Evolutionary conservation across 768 basidiomycete genomes (phyloP).

Genomic region (Lentinus tigrinus): DNA sequence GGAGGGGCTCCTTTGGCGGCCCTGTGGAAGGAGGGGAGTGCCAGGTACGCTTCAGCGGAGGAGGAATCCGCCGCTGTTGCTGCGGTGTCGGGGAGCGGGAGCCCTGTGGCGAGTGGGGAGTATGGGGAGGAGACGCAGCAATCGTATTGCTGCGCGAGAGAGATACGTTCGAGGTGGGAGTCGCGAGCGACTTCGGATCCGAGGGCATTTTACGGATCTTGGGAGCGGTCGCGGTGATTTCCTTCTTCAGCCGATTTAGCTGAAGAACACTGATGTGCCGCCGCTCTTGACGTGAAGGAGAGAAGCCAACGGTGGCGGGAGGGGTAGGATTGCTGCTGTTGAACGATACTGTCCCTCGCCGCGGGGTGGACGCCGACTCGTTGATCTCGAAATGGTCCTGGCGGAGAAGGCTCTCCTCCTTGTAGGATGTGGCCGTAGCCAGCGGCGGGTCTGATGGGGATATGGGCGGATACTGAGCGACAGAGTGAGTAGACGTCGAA

Average conservation of each 20-base stretch:
- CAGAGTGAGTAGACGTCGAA: conserved; percentile 13
- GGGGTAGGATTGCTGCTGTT: background rate
- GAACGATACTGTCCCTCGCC: conserved; percentile 10
- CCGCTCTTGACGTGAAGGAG: conserved; percentile 2
- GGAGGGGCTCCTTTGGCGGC: conserved; percentile 21
- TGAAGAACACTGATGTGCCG: conserved; percentile 14
- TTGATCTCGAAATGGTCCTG: conserved; percentile 17
- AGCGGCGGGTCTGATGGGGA: conserved; percentile 6
- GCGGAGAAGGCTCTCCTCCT: conserved; percentile 13
- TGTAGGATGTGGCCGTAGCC: conserved; percentile 8
- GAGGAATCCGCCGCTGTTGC: conserved; percentile 5
- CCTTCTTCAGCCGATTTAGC: conserved; percentile 7
- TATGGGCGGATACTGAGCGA: conserved; percentile 13
- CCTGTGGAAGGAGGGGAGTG: conserved; percentile 10
- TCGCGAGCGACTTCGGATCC: conserved; percentile 13
- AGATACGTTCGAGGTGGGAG: background rate
- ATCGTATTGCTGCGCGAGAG: conserved; percentile 13
- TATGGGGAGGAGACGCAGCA: background rate
- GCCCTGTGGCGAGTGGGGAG: background rate
- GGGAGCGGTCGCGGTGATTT: background rate
- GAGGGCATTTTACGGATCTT: background rate
- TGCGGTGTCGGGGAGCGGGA: background rate
- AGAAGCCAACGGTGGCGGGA: background rate
- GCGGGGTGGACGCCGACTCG: background rate
- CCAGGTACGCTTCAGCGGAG: conserved; percentile 16